Evolutionary conservation across 1,139 yeast species (phyloP).

Genomic region (Taphrina confusa): DNA sequence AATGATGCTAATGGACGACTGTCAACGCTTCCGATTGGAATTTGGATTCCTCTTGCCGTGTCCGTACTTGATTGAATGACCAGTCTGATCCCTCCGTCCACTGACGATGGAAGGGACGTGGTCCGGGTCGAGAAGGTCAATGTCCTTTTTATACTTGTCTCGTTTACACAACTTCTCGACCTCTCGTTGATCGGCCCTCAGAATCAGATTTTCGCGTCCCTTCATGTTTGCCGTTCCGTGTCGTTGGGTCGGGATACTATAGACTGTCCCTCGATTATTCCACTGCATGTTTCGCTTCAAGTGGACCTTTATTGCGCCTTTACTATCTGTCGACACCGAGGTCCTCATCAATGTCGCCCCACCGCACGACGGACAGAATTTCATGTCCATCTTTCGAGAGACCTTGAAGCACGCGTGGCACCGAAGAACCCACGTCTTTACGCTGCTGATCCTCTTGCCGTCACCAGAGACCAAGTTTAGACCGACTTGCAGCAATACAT

Average conservation of each 20-base stretch:
- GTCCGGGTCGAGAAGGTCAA: conserved; percentile 37
- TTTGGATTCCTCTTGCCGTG: conserved; percentile 31
- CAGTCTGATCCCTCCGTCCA: conserved; percentile 27
- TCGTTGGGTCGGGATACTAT: conserved; percentile 59
- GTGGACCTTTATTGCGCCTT: conserved; percentile 88
- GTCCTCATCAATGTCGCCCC: conserved; percentile 86
- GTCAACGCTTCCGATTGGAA: conserved; percentile 21
- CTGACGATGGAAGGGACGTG: conserved; percentile 36
- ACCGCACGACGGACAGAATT: conserved; percentile 96
- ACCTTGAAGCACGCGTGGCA: conserved; percentile 93
- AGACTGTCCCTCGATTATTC: conserved; percentile 85
- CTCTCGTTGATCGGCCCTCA: conserved; percentile 88
- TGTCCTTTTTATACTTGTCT: conserved; percentile 31
- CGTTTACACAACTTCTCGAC: conserved; percentile 64
- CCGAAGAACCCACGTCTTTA: conserved; percentile 88
- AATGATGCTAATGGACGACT: background rate
- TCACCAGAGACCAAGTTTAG: conserved; percentile 78
- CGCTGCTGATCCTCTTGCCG: conserved; percentile 81
- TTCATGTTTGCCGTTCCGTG: conserved; percentile 37
- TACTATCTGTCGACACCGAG: conserved; percentile 72
- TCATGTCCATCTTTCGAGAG: conserved; percentile 54
- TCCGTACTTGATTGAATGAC: conserved; percentile 16
- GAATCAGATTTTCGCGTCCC: conserved; percentile 35
- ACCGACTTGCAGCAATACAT: conserved; percentile 89
- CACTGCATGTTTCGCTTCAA: conserved; percentile 89